Evolutionary conservation across 208 protist genomes (phyloP).

Genomic region (Acanthamoeba triangularis): DNA sequence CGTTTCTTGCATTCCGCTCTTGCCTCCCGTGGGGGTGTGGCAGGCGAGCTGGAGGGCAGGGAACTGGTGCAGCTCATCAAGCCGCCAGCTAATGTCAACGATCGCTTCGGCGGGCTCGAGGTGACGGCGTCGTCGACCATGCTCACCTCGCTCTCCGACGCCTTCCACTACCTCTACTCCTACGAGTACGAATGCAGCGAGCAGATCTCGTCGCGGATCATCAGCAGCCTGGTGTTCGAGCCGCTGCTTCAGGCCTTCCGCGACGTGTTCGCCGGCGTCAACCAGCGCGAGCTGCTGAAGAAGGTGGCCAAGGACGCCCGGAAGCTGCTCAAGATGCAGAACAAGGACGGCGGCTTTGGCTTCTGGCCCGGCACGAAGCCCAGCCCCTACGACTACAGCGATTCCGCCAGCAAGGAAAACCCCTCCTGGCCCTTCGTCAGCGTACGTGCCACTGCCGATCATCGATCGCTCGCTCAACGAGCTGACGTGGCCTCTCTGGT

Average conservation of each 20-base stretch:
- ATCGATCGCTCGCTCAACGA: not conserved
- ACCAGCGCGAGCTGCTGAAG: not conserved
- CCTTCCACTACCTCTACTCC: slow-evolving; percentile 72
- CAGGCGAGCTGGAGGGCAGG: slow-evolving; percentile 12
- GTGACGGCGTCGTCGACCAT: slow-evolving; percentile 55
- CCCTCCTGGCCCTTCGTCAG: slow-evolving; percentile 28
- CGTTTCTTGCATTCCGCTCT: not conserved
- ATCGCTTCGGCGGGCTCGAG: slow-evolving; percentile 76
- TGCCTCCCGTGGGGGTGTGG: too few species aligned
- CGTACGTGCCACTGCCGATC: not conserved
- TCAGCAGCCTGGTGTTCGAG: not conserved
- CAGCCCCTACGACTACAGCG: not conserved
- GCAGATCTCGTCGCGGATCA: not conserved
- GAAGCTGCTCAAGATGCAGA: slow-evolving; percentile 17
- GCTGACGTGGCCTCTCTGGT: not conserved
- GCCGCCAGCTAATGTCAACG: slow-evolving; percentile 44
- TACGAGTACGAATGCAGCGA: slow-evolving; percentile 76
- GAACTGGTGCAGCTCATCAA: slow-evolving; percentile 25
- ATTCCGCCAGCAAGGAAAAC: not conserved
- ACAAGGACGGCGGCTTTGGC: slow-evolving; percentile 65
- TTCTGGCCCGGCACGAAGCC: not conserved
- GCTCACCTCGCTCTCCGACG: slow-evolving; percentile 58
- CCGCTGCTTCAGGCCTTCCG: not conserved
- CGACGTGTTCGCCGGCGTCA: not conserved
- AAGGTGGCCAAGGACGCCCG: not conserved